Evolutionary conservation across 2,329 filamentous ascomycete genomes (phyloP).

Genomic region (Claviceps sp.): DNA sequence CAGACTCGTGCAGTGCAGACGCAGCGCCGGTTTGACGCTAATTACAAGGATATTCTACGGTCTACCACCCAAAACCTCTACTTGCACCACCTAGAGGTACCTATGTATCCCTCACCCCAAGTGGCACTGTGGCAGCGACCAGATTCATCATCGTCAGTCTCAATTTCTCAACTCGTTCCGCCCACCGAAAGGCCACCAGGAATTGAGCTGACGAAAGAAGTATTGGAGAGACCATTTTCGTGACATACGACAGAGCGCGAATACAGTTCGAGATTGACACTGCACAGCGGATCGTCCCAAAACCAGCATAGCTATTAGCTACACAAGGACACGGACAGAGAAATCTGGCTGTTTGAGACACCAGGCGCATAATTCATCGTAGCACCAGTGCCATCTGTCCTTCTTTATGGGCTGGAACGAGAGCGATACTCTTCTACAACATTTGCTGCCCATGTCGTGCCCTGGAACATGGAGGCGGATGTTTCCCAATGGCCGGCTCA

Average conservation of each 20-base stretch:
- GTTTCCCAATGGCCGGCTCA: background rate
- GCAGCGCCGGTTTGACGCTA: no score
- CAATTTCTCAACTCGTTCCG: no score
- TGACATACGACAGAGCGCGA: slow-evolving; percentile 6
- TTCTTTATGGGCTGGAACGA: background rate
- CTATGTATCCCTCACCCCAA: no score
- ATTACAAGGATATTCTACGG: no score
- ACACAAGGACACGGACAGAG: background rate
- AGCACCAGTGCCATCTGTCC: background rate
- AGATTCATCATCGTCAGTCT: no score
- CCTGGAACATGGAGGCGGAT: background rate
- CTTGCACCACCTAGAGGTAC: no score
- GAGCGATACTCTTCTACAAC: background rate
- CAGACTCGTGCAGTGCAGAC: no score
- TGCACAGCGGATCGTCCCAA: background rate
- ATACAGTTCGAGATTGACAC: background rate
- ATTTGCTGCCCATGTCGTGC: background rate
- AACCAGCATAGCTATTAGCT: background rate
- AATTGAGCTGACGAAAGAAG: background rate
- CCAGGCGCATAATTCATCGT: background rate
- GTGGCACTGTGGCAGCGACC: no score
- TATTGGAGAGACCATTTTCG: background rate
- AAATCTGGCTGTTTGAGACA: background rate
- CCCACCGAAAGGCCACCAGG: no score
- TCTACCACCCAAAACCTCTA: no score